Conservation (phyloP, 208 protist species). For the Acanthamoeba royreba region DNA sequence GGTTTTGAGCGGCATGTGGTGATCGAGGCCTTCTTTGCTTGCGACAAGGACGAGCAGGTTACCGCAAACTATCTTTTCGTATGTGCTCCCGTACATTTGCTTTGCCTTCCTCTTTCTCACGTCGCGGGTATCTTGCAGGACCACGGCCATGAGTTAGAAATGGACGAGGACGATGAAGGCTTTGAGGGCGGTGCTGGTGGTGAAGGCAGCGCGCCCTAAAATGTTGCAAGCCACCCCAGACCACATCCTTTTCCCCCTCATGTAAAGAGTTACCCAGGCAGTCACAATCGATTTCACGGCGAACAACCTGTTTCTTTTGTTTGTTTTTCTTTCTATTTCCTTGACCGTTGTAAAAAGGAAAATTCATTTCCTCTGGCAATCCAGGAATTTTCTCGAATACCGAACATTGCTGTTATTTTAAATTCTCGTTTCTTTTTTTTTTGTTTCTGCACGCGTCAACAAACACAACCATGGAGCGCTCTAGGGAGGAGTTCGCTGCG, state of each 20-base stretch:
- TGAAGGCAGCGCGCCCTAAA: not conserved
- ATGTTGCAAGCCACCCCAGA: not conserved
- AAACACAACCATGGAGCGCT: not conserved
- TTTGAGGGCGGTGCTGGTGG: not conserved
- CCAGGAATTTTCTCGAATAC: too few species aligned
- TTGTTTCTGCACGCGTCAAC: too few species aligned
- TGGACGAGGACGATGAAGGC: not conserved
- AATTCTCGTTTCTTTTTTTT: too few species aligned
- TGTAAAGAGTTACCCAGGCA: too few species aligned
- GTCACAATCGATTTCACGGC: too few species aligned
- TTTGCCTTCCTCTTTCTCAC: not conserved
- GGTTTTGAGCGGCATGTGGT: conserved; percentile 36
- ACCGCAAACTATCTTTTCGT: conserved; percentile 42
- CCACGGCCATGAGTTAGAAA: not conserved
- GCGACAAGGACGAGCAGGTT: conserved; percentile 38
- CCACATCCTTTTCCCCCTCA: not conserved
- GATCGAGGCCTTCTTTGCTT: conserved; percentile 40
- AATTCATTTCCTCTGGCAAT: too few species aligned
- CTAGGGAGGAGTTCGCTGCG: not conserved
- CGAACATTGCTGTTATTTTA: too few species aligned
- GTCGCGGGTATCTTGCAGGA: not conserved
- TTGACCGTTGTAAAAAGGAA: too few species aligned
- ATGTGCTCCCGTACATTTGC: not conserved
- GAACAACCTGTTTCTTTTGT: too few species aligned
- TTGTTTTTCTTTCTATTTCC: too few species aligned